These are phyloP conservation scores for Olyra latifolia DNA, from an alignment of 176 grass and related monocot species.

Conservation along the genomic window DNA sequence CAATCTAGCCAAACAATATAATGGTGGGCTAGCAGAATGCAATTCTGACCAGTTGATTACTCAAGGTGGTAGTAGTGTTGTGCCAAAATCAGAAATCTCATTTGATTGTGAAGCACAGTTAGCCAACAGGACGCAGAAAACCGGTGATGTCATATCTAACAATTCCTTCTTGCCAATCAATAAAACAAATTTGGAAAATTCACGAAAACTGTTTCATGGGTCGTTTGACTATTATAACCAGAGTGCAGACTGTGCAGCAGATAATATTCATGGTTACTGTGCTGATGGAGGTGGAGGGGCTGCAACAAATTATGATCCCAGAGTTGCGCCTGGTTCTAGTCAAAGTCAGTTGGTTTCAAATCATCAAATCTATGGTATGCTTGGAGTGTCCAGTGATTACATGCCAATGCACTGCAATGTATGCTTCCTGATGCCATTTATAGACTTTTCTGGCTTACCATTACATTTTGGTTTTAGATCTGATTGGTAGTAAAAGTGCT, in stretches of 20 bases:
- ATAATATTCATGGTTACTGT: constrained; percentile 43
- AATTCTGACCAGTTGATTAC: constrained; percentile 64
- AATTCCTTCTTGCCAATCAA: constrained; percentile 32
- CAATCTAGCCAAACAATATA: constrained; percentile 40
- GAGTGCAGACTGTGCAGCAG: constrained; percentile 35
- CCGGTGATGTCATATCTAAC: constrained; percentile 28
- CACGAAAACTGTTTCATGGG: constrained; percentile 3
- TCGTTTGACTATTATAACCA: constrained; percentile 24
- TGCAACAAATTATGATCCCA: constrained; percentile 32
- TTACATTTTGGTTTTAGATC: neutral
- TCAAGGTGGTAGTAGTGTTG: constrained; percentile 38
- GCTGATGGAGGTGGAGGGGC: constrained; percentile 30
- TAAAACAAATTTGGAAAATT: constrained; percentile 23
- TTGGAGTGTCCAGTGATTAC: constrained; percentile 30
- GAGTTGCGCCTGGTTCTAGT: constrained; percentile 37
- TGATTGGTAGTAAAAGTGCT: constrained; percentile 8
- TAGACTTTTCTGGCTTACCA: neutral
- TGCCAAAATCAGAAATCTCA: constrained; percentile 51
- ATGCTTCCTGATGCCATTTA: constrained; percentile 24
- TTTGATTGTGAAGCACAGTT: constrained; percentile 41
- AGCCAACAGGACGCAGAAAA: constrained; percentile 21
- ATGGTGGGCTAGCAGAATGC: constrained; percentile 40
- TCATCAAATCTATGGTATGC: constrained; percentile 26
- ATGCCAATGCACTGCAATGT: constrained; percentile 40
- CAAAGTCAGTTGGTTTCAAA: constrained; percentile 43